phyloP scores from a whole-genome alignment of 1,139 yeast species.

The Suhomyces terraborum region DNA sequence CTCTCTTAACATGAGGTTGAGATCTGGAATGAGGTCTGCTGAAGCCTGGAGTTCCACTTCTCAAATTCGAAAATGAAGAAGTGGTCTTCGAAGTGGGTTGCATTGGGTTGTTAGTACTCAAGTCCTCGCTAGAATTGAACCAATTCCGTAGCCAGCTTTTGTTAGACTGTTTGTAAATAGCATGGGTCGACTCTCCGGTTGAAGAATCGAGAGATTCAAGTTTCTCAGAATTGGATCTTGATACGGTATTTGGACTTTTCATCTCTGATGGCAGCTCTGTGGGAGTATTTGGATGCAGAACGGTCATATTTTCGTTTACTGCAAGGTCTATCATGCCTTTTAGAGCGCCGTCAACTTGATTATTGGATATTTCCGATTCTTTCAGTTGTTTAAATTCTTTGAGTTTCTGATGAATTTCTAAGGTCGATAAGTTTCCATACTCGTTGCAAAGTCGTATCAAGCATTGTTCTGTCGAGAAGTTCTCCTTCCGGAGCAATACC shows the following conservation, averaged over 20 bases:
- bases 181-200: not conserved
- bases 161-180: constrained; percentile 9
- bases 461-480: constrained; percentile 47
- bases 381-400: constrained; percentile 25
- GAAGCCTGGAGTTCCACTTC: not conserved
- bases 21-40: constrained; percentile 15
- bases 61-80: constrained; percentile 7
- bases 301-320: constrained; percentile 7
- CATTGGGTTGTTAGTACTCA: not conserved
- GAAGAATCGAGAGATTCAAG: not conserved
- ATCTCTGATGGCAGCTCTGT: not conserved
- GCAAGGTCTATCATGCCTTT: constrained; percentile 17
- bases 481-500: constrained; percentile 39
- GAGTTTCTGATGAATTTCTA: constrained; percentile 46
- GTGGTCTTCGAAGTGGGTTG: not conserved
- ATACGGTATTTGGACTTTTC: not conserved
- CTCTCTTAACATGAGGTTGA: constrained; percentile 8
- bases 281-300: too few relatives aligned
- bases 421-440: constrained; percentile 44
- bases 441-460: constrained; percentile 44
- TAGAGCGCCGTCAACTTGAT: constrained; percentile 10
- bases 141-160: constrained; percentile 23
- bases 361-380: not conserved
- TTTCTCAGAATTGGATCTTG: not conserved
- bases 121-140: constrained; percentile 24